Evolutionary conservation across 257 asterid genomes (phyloP), one percentile per base, ranked within the genome.

Genomic region (Cinchona pubescens): DNA sequence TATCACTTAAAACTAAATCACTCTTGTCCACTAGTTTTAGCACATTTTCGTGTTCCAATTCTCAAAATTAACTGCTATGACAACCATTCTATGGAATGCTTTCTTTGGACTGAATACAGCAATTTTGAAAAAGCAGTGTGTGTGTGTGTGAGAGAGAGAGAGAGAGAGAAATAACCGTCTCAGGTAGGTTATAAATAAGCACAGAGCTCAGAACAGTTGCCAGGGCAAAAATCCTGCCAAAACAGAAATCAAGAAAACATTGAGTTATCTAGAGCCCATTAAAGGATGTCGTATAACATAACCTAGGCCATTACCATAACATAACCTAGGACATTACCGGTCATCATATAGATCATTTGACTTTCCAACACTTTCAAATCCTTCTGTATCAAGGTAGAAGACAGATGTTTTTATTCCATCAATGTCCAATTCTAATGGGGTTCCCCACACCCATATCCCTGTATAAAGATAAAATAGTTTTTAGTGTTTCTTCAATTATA

Each of bases 401-500:
- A 92, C 94, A 73, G 98, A 95, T 49, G 96, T 95, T 81, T 83
- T 91, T 63, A 90, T 92, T 79, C 99, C 98, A 79, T 75, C 79
- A n/a, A 95, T 82, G 38, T 91, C 93, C 84, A 91, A 43, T 77
- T 88, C 96, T 16, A 90, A 10, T 69, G 97, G 99, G 79, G 87
- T 67, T 79, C 96, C 99, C 99, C 99, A 95, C 53, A 92, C 93
- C 99, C 99, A 92, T 82, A 95, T 89, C 43, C 98, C 98, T 93
- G 84, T 74, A 71, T 56, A 81, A 69, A 74, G 73, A 35, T 25
- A 63, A 49, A 68, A 72, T 56, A 23, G 6, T 71, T 49, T 69
- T 27, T 34, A 75, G 60, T 73, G 62, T 30, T 21, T 73, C 16
- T 13, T 12, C 34, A 27, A 40, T 72, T 67, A 30, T 62, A 53